phyloP scores from a whole-genome alignment of 352 stramenopile species.

The Phytophthora tentaculata region DNA sequence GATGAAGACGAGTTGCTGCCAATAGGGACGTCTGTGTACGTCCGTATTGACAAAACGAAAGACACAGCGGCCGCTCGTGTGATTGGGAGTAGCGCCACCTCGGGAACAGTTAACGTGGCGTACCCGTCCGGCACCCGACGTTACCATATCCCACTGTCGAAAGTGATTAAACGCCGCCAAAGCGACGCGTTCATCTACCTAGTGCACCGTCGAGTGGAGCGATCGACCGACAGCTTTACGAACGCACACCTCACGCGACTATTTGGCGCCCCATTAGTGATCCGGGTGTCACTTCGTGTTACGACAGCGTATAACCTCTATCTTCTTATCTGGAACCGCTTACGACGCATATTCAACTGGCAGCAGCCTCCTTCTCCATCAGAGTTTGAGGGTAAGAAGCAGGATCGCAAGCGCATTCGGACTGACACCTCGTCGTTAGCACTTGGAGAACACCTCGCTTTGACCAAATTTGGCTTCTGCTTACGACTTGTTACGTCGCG shows the following conservation, averaged over 20 bases:
- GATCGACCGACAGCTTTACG: slow-evolving; percentile 80
- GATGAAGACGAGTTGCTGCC: slow-evolving; percentile 44
- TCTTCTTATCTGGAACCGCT: slow-evolving; percentile 74
- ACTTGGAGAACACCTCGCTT: slow-evolving; percentile 62
- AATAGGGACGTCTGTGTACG: slow-evolving; percentile 63
- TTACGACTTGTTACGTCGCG: slow-evolving; percentile 82
- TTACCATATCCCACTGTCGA: slow-evolving; percentile 67
- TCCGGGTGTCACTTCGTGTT: slow-evolving; percentile 66
- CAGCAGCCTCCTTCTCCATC: slow-evolving; percentile 47
- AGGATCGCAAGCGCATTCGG: slow-evolving; percentile 25
- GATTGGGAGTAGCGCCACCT: slow-evolving; percentile 65
- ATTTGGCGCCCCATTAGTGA: slow-evolving; percentile 79
- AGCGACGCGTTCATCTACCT: slow-evolving; percentile 76
- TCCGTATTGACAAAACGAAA: slow-evolving; percentile 71
- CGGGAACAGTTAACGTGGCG: slow-evolving; percentile 68
- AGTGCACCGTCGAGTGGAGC: slow-evolving; percentile 86
- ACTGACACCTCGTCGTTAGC: slow-evolving; percentile 65
- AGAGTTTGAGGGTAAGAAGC: slow-evolving; percentile 35
- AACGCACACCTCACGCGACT: slow-evolving; percentile 80
- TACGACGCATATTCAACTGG: slow-evolving; percentile 90
- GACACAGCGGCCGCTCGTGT: slow-evolving; percentile 66
- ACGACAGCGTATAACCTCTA: slow-evolving; percentile 84
- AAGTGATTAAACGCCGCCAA: slow-evolving; percentile 56
- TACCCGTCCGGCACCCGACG: slow-evolving; percentile 64
- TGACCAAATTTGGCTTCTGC: slow-evolving; percentile 86